Percentiles rank a stretch among this genome's conserved stretches.
phyloP scores from a whole-genome alignment of 2,329 filamentous ascomycete genomes.

The Aspergillus sp. region DNA sequence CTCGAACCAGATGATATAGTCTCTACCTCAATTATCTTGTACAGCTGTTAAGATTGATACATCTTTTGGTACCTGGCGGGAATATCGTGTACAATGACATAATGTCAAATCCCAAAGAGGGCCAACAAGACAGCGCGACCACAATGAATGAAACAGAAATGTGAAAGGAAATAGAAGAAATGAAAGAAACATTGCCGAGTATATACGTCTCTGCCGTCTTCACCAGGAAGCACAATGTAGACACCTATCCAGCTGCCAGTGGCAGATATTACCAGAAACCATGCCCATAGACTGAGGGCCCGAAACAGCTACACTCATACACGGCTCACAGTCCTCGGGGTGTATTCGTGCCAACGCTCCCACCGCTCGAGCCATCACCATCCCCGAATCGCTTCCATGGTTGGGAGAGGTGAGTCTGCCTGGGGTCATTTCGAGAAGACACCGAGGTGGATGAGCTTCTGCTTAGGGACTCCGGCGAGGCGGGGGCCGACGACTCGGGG shows the following conservation, averaged over 20 bases:
- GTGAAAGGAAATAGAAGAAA: neutral
- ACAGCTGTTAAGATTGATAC: no score
- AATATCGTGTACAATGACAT: no score
- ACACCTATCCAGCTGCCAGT: no score
- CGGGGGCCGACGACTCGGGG: conserved; percentile 13
- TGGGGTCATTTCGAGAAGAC: conserved; percentile 16
- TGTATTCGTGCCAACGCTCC: conserved; percentile 17
- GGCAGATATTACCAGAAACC: no score
- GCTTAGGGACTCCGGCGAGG: conserved; percentile 25
- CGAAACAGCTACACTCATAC: neutral
- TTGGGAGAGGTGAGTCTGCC: neutral
- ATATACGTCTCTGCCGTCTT: neutral
- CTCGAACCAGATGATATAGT: no score
- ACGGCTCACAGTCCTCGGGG: conserved; percentile 16
- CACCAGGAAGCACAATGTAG: neutral
- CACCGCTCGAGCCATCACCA: conserved; percentile 17
- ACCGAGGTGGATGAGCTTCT: conserved; percentile 27
- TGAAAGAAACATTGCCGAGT: neutral
- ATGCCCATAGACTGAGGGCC: neutral
- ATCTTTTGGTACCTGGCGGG: no score
- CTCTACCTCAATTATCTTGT: no score
- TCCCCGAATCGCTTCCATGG: conserved; percentile 14
- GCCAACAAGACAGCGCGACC: neutral
- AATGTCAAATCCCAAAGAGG: no score
- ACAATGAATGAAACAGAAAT: neutral